A percentile compares a stretch with the other conserved stretches of the same genome.
Conservation (phyloP, 306 rosid genomes). For the Calophaca sinica region DNA sequence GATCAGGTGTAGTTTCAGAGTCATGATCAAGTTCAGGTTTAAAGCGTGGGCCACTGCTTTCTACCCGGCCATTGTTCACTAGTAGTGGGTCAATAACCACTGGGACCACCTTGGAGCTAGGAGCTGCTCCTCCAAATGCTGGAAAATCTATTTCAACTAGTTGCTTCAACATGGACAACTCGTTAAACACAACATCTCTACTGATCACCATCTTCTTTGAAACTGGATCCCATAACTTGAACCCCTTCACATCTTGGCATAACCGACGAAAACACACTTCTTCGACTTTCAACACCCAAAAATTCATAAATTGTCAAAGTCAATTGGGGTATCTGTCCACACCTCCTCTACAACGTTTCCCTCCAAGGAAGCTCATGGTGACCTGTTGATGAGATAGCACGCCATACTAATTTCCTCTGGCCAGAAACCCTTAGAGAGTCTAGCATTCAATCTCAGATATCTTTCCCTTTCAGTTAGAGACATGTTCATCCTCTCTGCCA, state of each 20-base stretch:
- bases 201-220: background rate
- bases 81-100: background rate
- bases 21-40: no score
- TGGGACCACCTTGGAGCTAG: background rate
- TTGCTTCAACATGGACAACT: background rate
- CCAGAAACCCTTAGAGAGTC: background rate
- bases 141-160: background rate
- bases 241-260: background rate
- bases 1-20: no score
- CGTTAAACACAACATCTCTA: background rate
- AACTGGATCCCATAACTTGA: no score
- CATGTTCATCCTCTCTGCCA: no score
- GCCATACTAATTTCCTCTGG: background rate
- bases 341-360: no score
- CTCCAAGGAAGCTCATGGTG: background rate
- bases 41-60: no score
- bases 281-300: no score
- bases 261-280: background rate
- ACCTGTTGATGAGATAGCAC: background rate
- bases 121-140: background rate
- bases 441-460: background rate
- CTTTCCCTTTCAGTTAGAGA: no score
- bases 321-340: no score
- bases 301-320: no score
- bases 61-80: background rate